Base-by-base conservation (phyloP, 1,284 basidiomycete species). In the Papiliotrema laurentii region DNA sequence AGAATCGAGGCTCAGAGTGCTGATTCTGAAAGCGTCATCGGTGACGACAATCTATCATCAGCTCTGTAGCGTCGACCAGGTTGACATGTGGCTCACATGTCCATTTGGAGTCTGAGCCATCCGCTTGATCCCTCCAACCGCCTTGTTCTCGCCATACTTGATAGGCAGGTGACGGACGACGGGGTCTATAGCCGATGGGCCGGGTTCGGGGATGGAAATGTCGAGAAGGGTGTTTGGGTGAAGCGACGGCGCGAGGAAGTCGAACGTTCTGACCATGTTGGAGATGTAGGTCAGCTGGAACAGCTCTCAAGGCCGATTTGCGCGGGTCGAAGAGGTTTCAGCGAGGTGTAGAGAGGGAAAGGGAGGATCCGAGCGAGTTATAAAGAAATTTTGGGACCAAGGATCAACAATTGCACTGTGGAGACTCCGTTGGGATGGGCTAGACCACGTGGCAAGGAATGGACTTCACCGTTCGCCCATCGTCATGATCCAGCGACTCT, bases 141-240 rank as follows among this genome's bases (percentile, higher is more conserved):
- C 46, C 27, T 54, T 50, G 43, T 65, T 49, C 10, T 61, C 54
- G 27, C 62, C 68, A 46, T 70, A 56, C 42, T 66, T 67, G 53
- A 67, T 62, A 3, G 68, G 60, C 4, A 72, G 56, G 41, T 69
- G 59, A 34, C 60, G 60, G 33, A 75, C 70, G 40, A 70, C 56
- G 7, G 69, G 66, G 34, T 68, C 62, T 4, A 54, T 45, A 31
- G 61, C 54, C 4, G 60, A 59, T 11, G 52, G 51, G 21, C 52
- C 55, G 10, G 63, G 55, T 36, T 58, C 46, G 13, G 70, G 63
- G 43, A 74, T 59, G 14, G 64, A 60, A 18, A 74, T 45, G 43
- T 71, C 64, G n/a, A 68, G 51, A 21, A 75, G 56, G 9, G 72
- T 68, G 51, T 67, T 70, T 11, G 68, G 63, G 47, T 69, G 61